Evolutionary conservation across 2,329 filamentous ascomycete genomes (phyloP).

Genomic region (Colletotrichum liriopes): DNA sequence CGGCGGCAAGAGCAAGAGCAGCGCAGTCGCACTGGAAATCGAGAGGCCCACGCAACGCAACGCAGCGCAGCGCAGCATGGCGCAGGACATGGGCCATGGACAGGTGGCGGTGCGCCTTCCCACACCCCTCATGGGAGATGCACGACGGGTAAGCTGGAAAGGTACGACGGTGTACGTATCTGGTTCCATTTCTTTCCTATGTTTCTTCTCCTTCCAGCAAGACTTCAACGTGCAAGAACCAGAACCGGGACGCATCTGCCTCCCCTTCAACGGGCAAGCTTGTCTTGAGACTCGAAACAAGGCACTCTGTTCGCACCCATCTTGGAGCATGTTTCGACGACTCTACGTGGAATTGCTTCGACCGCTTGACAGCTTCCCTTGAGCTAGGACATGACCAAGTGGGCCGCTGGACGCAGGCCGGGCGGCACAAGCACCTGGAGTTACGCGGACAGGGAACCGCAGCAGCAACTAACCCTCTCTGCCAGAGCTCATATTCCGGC

Average conservation of each 20-base stretch:
- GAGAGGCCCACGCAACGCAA: conserved; percentile 9
- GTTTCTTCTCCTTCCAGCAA: not conserved
- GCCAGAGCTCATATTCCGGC: not conserved
- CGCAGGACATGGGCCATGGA: conserved; percentile 13
- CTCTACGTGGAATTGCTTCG: not conserved
- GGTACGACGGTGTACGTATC: not conserved
- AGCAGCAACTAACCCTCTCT: conserved; percentile 14
- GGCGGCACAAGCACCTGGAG: conserved; percentile 25
- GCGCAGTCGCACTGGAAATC: conserved; percentile 5
- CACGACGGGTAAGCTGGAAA: not conserved
- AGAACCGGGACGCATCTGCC: not conserved
- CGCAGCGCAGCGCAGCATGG: conserved; percentile 1
- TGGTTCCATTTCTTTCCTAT: not conserved
- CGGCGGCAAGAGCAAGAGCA: not conserved
- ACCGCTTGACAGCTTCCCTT: not conserved
- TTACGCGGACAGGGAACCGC: conserved; percentile 36
- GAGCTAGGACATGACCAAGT: conserved; percentile 18
- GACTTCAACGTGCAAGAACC: not conserved
- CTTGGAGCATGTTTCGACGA: not conserved
- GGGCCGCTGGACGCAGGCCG: conserved; percentile 11
- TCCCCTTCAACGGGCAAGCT: not conserved
- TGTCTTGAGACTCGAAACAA: not conserved
- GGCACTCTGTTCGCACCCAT: not conserved
- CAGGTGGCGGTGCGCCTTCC: conserved; percentile 33
- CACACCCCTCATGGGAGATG: not conserved